phyloP scores from a whole-genome alignment of 768 basidiomycete species.

The Boletus rubroflammeus region DNA sequence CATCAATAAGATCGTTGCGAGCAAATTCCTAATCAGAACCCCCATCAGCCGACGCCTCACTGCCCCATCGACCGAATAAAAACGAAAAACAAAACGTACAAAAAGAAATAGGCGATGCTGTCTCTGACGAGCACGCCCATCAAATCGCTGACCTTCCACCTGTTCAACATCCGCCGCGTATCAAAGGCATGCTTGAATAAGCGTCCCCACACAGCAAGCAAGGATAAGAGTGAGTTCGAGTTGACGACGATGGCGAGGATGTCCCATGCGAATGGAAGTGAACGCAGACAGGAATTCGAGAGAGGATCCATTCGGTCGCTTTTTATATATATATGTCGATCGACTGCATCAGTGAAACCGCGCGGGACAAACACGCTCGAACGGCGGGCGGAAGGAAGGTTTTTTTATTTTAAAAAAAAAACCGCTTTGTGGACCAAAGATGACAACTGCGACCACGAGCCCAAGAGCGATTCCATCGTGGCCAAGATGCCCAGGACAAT shows the following conservation, averaged over 20 bases:
- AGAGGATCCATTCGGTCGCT: conserved; percentile 18
- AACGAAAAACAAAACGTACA: conserved; percentile 10
- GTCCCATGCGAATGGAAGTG: conserved; percentile 16
- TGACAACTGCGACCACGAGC: conserved; percentile 4
- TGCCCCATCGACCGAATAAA: neutral
- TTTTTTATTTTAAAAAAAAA: too few species aligned
- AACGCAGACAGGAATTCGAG: conserved; percentile 14
- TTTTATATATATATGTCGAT: too few species aligned
- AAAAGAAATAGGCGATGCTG: conserved; percentile 17
- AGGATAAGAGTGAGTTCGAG: conserved; percentile 14
- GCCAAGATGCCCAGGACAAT: conserved; percentile 6
- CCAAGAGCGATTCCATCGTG: conserved; percentile 2
- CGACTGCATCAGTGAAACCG: neutral
- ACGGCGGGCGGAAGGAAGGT: neutral
- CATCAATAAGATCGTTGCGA: conserved; percentile 17
- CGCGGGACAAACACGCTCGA: too few species aligned
- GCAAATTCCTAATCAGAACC: conserved; percentile 6
- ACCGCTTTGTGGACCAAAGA: conserved; percentile 16
- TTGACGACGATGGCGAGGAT: conserved; percentile 7
- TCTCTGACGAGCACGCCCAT: conserved; percentile 17
- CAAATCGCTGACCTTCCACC: conserved; percentile 12
- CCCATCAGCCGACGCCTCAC: neutral
- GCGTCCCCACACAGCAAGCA: conserved; percentile 11
- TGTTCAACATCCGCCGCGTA: conserved; percentile 1
- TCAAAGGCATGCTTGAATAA: conserved; percentile 12